Base-by-base conservation (phyloP, 441 rosid species). In the Erodium chrysanthum region DNA sequence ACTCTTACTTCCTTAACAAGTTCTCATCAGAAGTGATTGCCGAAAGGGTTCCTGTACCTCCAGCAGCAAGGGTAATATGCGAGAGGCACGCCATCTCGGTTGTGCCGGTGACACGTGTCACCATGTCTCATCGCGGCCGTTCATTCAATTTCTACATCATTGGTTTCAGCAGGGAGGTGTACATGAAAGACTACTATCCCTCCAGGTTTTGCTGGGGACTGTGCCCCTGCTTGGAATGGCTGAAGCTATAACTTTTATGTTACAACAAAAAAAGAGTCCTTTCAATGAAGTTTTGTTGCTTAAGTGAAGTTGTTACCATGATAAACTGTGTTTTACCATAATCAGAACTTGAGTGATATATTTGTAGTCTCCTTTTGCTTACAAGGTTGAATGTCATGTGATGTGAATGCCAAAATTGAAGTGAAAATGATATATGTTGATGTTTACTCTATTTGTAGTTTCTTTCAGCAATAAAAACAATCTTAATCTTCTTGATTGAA, bases 171-270 rank as follows among this genome's bases (percentile, higher is more conserved):
- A 82, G 81, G 73, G 98, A 94, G 78, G 87, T 91, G n/a, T 94
- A 91, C 80, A 73, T 88, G 66, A 94, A 91, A 81, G 98, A 94
- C 82, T 89, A 89, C 75, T 94, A 91, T 65, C 98, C 98, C 0
- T 81, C 97, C 0, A 80, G 96, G 71, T 88, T 86, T 76, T 94
- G 99, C 77, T 94, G 97, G 96, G 98, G 98, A 2, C 76, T 91
- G 9, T 94, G 98, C 52, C 97, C 98, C 69, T 94, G 97, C 79
- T 79, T 94, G 69, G 97, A 91, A 71, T 94, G 99, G 97, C 68
- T 91, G 75, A 89, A 83, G 79, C 10, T 86, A 73, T 93, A 75
- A 77, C 7, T 5, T 7, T 1, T 35, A n/a, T n/a, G n/a, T n/a
- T n/a, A n/a, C n/a, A n/a, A n/a, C n/a, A n/a, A n/a, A n/a, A n/a